phyloP scores from a whole-genome alignment of 768 basidiomycete genomes.

The Boletus rubescentipes region DNA sequence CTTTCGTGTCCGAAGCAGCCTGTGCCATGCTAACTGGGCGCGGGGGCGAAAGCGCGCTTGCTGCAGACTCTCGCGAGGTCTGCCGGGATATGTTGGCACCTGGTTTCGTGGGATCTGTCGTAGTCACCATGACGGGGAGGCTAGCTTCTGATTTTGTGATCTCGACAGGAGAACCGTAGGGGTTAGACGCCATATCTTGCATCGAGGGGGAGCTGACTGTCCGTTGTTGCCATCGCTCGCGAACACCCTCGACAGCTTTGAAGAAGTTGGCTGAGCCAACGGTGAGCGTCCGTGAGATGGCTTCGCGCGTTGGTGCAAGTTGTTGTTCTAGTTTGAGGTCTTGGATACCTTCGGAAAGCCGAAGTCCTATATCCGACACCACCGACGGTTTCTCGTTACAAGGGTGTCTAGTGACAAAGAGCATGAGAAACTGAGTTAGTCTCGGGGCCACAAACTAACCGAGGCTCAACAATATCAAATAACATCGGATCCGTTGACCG shows the following conservation, averaged over 20 bases:
- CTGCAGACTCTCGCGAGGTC: conserved; percentile 29
- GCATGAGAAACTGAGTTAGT: conserved; percentile 1
- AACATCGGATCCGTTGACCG: conserved; percentile 85
- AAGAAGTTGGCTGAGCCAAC: conserved; percentile 79
- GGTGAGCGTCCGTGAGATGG: conserved; percentile 71
- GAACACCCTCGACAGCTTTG: conserved; percentile 88
- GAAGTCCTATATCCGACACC: conserved; percentile 87
- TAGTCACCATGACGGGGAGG: conserved; percentile 6
- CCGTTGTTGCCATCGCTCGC: conserved; percentile 64
- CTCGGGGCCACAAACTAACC: conserved; percentile 44
- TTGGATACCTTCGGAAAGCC: conserved; percentile 90
- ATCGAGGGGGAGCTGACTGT: conserved; percentile 26
- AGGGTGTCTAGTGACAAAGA: conserved; percentile 64
- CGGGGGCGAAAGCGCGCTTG: conserved; percentile 6
- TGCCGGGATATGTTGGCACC: conserved; percentile 16
- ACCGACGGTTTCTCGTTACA: conserved; percentile 89
- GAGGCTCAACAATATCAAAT: conserved; percentile 94
- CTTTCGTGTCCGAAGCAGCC: conserved; percentile 35
- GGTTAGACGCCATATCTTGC: conserved; percentile 21
- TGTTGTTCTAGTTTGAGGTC: conserved; percentile 92
- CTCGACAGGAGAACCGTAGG: conserved; percentile 25
- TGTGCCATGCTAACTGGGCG: conserved; percentile 31
- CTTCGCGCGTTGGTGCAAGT: conserved; percentile 90
- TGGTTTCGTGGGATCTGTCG: conserved; percentile 15
- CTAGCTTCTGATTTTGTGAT: conserved; percentile 32